phyloP scores from a whole-genome alignment of 192 early-diverging fungal genomes.

The Coemansia sp. region DNA sequence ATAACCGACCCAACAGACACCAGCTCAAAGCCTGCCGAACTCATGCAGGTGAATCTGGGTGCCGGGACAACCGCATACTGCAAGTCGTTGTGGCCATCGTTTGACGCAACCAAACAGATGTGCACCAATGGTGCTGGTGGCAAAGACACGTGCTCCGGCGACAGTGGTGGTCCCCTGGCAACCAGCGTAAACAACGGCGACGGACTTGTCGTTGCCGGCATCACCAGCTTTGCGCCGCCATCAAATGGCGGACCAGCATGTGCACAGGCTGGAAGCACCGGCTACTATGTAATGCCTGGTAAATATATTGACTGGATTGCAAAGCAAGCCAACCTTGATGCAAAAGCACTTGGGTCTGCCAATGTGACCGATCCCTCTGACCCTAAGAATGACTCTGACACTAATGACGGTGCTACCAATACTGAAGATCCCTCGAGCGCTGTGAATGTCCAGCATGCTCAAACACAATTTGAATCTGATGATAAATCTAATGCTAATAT shows the following conservation, averaged over 20 bases:
- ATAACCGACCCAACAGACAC: slow-evolving; percentile 11
- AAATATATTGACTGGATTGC: slow-evolving; percentile 44
- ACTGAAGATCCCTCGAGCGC: neutral
- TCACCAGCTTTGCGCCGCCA: slow-evolving; percentile 36
- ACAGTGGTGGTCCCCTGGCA: slow-evolving; percentile 49
- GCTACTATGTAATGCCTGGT: slow-evolving; percentile 26
- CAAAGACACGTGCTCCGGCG: slow-evolving; percentile 50
- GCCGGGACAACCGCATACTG: slow-evolving; percentile 22
- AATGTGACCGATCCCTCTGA: slow-evolving; percentile 1
- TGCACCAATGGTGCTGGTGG: slow-evolving; percentile 46
- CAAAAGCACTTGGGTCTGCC: slow-evolving; percentile 4
- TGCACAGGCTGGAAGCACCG: slow-evolving; percentile 27
- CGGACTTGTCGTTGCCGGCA: slow-evolving; percentile 17
- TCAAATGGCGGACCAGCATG: slow-evolving; percentile 27
- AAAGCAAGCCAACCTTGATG: slow-evolving; percentile 7
- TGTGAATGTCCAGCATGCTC: neutral
- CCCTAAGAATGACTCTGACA: neutral
- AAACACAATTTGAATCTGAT: neutral
- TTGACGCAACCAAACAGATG: slow-evolving; percentile 20
- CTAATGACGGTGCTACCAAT: no score
- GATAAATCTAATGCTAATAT: neutral
- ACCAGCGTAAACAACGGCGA: slow-evolving; percentile 5
- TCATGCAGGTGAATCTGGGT: slow-evolving; percentile 29
- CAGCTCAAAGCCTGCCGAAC: slow-evolving; percentile 9
- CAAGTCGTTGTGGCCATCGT: slow-evolving; percentile 3